Evolutionary conservation across 2,329 filamentous ascomycete genomes (phyloP).

Genomic region (Cryoendolithus antarcticus): DNA sequence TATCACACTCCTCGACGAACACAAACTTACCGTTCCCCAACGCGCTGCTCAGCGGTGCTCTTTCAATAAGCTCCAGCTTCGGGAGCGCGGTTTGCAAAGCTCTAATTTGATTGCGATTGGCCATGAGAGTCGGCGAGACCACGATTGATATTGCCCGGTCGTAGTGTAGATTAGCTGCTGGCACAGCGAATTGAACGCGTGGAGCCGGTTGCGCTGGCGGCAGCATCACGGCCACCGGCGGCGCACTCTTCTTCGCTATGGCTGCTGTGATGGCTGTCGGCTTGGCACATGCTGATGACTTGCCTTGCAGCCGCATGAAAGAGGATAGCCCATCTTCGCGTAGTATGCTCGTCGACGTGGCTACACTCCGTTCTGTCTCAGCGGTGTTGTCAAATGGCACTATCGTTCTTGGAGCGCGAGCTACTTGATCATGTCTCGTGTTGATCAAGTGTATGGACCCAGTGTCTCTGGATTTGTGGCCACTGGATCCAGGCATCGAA

Average conservation of each 20-base stretch:
- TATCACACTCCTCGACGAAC: slow-evolving; percentile 49
- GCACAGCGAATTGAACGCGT: slow-evolving; percentile 2
- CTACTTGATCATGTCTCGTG: no score
- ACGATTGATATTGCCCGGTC: slow-evolving; percentile 33
- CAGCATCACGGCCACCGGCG: slow-evolving; percentile 7
- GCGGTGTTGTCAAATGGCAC: no score
- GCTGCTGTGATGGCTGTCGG: neutral
- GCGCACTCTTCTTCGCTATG: neutral
- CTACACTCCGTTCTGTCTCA: no score
- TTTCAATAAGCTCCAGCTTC: slow-evolving; percentile 43
- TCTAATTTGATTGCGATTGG: slow-evolving; percentile 37
- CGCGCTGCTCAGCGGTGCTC: slow-evolving; percentile 29
- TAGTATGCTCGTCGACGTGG: slow-evolving; percentile 1
- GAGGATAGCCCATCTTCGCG: slow-evolving; percentile 3
- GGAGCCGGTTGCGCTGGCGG: slow-evolving; percentile 1
- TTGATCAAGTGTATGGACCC: no score
- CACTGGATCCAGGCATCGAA: no score
- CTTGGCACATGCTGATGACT: slow-evolving; percentile 1
- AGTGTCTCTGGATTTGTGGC: no score
- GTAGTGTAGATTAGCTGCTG: slow-evolving; percentile 5
- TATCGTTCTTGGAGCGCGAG: no score
- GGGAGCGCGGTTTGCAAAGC: slow-evolving; percentile 39
- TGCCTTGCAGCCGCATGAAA: slow-evolving; percentile 9
- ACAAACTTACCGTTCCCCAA: neutral
- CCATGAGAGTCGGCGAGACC: slow-evolving; percentile 37